phyloP scores from a whole-genome alignment of 768 basidiomycete genomes.

The Boletus pseudopeckii region DNA sequence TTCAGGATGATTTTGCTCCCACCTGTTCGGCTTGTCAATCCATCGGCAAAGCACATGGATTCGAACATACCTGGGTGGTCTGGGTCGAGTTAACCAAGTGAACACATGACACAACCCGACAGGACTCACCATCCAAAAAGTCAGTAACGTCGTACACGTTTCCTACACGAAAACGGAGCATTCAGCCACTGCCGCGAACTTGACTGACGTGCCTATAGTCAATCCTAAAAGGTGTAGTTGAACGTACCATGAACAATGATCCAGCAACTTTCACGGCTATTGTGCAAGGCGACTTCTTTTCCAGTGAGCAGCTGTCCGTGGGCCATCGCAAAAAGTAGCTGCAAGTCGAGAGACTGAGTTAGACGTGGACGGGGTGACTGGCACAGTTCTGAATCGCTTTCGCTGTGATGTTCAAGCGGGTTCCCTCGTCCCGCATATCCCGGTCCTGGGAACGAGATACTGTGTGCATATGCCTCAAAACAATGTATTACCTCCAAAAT shows the following conservation, averaged over 20 bases:
- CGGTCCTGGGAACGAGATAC: slow-evolving; percentile 1
- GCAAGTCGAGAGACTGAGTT: background rate
- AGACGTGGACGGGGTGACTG: background rate
- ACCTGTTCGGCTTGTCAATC: slow-evolving; percentile 38
- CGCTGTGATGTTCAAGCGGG: background rate
- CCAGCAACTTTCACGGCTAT: slow-evolving; percentile 64
- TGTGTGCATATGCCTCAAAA: too few species aligned
- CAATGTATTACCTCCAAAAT: too few species aligned
- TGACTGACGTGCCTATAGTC: background rate
- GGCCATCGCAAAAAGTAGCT: slow-evolving; percentile 9
- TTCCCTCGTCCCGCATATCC: slow-evolving; percentile 7
- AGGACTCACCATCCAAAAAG: slow-evolving; percentile 60
- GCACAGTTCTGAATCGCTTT: background rate
- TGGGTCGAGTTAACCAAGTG: slow-evolving; percentile 17
- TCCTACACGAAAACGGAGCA: slow-evolving; percentile 36
- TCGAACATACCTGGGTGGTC: slow-evolving; percentile 60
- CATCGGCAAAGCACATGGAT: background rate
- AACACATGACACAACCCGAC: background rate
- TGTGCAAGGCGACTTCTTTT: slow-evolving; percentile 53
- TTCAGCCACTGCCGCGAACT: background rate
- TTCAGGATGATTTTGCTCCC: slow-evolving; percentile 84
- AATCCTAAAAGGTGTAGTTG: background rate
- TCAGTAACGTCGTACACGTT: slow-evolving; percentile 79
- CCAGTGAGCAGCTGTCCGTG: slow-evolving; percentile 36
- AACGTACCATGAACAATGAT: slow-evolving; percentile 77